Percentiles rank a stretch among this genome's conserved stretches.
phyloP scores from a whole-genome alignment of 148 eudicot species.

The Oxyria digyna region DNA sequence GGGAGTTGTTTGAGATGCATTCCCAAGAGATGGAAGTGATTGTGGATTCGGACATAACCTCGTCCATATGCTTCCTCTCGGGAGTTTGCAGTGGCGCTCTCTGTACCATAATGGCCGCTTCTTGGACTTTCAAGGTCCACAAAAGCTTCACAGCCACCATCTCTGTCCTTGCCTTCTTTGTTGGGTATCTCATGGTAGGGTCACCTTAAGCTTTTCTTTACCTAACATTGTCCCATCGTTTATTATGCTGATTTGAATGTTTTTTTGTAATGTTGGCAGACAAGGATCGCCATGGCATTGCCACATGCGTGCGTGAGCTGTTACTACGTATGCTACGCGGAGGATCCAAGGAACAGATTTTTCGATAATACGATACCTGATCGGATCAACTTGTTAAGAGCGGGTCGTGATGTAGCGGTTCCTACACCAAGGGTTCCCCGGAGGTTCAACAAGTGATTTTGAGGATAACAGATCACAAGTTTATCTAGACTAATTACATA shows the following conservation, averaged over 20 bases:
- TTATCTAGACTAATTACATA: not conserved
- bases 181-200: slow-evolving; percentile 83
- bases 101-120: slow-evolving; percentile 63
- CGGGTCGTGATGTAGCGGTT: slow-evolving; percentile 42
- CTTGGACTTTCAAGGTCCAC: slow-evolving; percentile 69
- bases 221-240: not conserved
- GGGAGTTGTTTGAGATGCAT: slow-evolving; percentile 57
- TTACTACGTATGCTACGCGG: slow-evolving; percentile 91
- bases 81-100: slow-evolving; percentile 92
- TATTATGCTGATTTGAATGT: not conserved
- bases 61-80: slow-evolving; percentile 74
- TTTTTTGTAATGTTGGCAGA: slow-evolving; percentile 26
- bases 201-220: too few relatives aligned
- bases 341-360: slow-evolving; percentile 60
- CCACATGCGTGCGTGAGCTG: slow-evolving; percentile 95
- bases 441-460: slow-evolving; percentile 17
- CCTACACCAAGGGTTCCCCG: slow-evolving; percentile 83
- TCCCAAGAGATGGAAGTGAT: slow-evolving; percentile 35
- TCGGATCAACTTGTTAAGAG: slow-evolving; percentile 32
- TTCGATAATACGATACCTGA: slow-evolving; percentile 56
- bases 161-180: slow-evolving; percentile 62
- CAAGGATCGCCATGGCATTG: slow-evolving; percentile 92
- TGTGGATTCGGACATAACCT: slow-evolving; percentile 77
- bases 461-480: not conserved
- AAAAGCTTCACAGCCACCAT: slow-evolving; percentile 60